Evolutionary conservation across 352 stramenopile species (phyloP).

Genomic region (Phytopythium litorale): DNA sequence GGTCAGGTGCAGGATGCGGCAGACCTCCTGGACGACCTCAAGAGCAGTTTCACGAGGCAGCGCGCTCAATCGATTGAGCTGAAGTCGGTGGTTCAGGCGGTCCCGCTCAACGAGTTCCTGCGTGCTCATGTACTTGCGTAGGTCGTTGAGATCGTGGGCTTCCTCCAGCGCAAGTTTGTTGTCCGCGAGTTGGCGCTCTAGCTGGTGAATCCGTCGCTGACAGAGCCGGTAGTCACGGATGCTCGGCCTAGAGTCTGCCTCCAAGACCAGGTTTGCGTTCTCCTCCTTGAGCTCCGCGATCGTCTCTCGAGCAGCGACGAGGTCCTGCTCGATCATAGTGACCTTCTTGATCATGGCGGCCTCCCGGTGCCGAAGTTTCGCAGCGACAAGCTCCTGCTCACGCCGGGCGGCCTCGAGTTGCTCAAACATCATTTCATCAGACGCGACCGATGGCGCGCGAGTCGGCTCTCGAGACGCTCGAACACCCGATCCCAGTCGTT

Average conservation of each 20-base stretch:
- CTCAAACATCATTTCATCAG: conserved; percentile 71
- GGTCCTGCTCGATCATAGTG: conserved; percentile 63
- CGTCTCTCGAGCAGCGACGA: conserved; percentile 51
- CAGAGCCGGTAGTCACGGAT: conserved; percentile 77
- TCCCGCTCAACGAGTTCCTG: conserved; percentile 78
- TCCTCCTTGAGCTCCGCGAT: conserved; percentile 77
- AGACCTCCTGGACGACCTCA: conserved; percentile 85
- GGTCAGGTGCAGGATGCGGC: conserved; percentile 69
- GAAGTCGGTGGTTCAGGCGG: conserved; percentile 70
- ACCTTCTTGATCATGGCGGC: conserved; percentile 78
- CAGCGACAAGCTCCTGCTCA: conserved; percentile 67
- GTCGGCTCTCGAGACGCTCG: background rate
- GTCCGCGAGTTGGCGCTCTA: conserved; percentile 73
- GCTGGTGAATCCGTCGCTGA: conserved; percentile 67
- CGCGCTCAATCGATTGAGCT: conserved; percentile 72
- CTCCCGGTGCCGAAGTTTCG: conserved; percentile 61
- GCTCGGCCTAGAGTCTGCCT: conserved; percentile 73
- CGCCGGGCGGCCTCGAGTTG: conserved; percentile 65
- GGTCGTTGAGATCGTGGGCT: conserved; percentile 66
- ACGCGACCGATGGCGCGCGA: conserved; percentile 23
- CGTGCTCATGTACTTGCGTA: conserved; percentile 80
- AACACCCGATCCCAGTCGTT: background rate
- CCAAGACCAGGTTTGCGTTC: conserved; percentile 71
- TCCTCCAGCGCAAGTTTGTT: conserved; percentile 74
- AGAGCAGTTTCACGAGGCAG: conserved; percentile 73